phyloP scores from a whole-genome alignment of 305 asterid species.

The Fraxinus sp. region DNA sequence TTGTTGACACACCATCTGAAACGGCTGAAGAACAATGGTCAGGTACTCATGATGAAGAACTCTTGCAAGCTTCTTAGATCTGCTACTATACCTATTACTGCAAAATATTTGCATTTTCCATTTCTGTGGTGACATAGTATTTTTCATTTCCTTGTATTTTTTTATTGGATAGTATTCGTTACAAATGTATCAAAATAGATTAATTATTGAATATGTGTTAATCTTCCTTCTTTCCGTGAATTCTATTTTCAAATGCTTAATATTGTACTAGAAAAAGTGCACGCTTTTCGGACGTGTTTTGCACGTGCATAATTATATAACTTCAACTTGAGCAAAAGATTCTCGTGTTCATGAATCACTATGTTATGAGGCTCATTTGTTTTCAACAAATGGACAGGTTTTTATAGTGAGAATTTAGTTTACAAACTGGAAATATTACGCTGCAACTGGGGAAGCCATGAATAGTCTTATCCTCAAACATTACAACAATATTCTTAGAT shows the following conservation, averaged over 20 bases:
- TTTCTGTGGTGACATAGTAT: not conserved
- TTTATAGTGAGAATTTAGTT: not conserved
- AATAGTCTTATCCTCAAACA: not conserved
- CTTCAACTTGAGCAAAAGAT: not conserved
- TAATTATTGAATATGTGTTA: not conserved
- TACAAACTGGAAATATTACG: not conserved
- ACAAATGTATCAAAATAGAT: too few relatives aligned
- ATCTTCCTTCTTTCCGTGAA: not conserved
- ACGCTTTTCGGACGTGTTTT: not conserved
- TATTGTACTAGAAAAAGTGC: not conserved
- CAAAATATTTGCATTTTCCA: constrained; percentile 19
- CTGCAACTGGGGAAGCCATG: not conserved
- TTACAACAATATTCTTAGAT: constrained; percentile 35
- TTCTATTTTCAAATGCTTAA: not conserved
- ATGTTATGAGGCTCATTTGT: not conserved
- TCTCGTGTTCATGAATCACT: not conserved
- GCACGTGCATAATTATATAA: not conserved
- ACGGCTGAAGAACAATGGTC: constrained; percentile 50
- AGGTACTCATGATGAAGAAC: constrained; percentile 56
- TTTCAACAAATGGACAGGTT: not conserved
- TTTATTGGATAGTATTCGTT: too few relatives aligned
- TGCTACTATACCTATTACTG: constrained; percentile 22
- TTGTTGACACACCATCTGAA: constrained; percentile 56
- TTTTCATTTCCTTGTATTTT: too few relatives aligned
- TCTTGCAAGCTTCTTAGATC: constrained; percentile 69